Evolutionary conservation across 2,329 filamentous ascomycete species (phyloP), one percentile per base, ranked within the genome.

Genomic region (Hypoxylon sp.): DNA sequence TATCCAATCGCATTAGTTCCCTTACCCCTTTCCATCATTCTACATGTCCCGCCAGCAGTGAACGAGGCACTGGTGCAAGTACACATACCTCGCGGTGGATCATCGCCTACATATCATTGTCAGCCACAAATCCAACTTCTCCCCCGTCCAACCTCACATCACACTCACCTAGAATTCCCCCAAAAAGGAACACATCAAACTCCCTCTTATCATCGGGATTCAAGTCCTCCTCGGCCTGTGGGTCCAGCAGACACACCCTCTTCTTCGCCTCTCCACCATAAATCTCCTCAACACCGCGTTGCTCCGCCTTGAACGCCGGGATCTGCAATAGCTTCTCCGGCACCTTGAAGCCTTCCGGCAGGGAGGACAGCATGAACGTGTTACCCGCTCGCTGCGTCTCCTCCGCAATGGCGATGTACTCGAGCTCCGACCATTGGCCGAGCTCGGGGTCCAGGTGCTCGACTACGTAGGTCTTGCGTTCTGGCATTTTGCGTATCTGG

Each of bases 371-470:
- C 73, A 93, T 88, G 80, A 98, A 97, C 57, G 85, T 85, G 61
- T 90, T 88, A 35, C 88, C 87, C 2, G 88, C 82, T 25, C 86
- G 86, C 70, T 89, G 84, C 58, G 92, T 94, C 84, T 99, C 96
- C 68, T 88, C 85, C 57, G 94, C 94, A 79, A 99, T 98, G 77
- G 92, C 89, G 61, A 89, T 84, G 83, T 99, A 99, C 83, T 99
- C 96, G 59, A 98, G 88, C 71, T 93, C 90, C 25, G 96, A 98
- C 96, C 96, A 99, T 44, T 90, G 88, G 35, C 97, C 96, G 31
- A 99, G 87, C 81, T 99, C 96, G 44, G 93, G 91, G 83, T 99
- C 96, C 72, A 99, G 90, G 82, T 99, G 95, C 85, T 98, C 95
- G 75, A 98, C 95, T 76, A 98, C 92, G 82, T 96, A 98, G 48